Evolutionary conservation across 768 basidiomycete species (phyloP), one percentile per base, ranked within the genome.

Genomic region (Naganishia onofrii): DNA sequence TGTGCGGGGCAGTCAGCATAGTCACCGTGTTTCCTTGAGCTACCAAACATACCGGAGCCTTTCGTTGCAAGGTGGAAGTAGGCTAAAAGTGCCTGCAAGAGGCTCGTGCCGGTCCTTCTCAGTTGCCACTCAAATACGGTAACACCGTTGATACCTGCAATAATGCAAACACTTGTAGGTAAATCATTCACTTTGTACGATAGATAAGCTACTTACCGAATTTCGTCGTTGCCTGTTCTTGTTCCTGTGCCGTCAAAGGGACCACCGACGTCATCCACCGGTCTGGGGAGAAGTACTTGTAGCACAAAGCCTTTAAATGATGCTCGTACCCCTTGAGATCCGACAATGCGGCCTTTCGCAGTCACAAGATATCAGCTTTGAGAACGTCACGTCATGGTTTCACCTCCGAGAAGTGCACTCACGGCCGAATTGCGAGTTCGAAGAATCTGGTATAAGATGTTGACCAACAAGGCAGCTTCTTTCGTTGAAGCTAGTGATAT

Each of bases 61-160:
- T 63, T 63, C 23, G 60, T 63, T 42, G 60, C 60, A n/a, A 63
- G 36, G 23, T 63, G 36, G 19, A 63, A 63, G 60, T 63, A 63
- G 10, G 60, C 60, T 26, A 63, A n/a, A 26, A 63, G 60, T 44
- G 60, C 36, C 29, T 63, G 60, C 15, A 63, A 44, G 10, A 63
- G 13, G 60, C 26, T 44, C 42, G 60, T 44, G 15, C 60, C 60
- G 5, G 60, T 63, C 42, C 23, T 29, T 42, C 60, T 26, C 42
- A 63, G 38, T 42, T 34, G 17, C 60, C 60, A 63, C 29, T 63
- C 60, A 44, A 63, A 63, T 34, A 63, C 60, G 15, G 60, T 63
- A 13, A 63, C 60, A 17, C 60, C 60, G 26, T 63, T 63, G 60
- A 63, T 63, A 44, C 57, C 57, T 58, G 32, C n/a, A 31, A 23